A percentile compares a stretch with the other conserved stretches of the same genome.
These are phyloP conservation scores for Ceratocystis diversiconidia DNA, from an alignment of 2,329 filamentous ascomycete genomes.

Conservation along the genomic window DNA sequence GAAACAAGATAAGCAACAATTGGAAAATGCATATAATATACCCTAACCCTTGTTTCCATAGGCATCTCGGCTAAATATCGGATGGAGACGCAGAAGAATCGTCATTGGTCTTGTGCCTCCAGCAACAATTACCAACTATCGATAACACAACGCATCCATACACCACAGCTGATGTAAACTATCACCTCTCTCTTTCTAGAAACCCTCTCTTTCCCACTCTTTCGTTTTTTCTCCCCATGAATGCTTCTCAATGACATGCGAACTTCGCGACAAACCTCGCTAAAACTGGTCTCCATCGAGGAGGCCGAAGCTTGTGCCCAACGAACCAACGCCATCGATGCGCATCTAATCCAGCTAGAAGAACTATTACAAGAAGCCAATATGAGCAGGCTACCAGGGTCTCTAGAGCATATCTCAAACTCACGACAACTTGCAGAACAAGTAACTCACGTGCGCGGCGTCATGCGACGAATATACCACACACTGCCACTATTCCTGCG, in stretches of 20 bases:
- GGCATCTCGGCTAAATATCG: too few relatives aligned
- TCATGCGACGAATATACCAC: slow-evolving; percentile 7
- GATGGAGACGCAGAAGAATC: background rate
- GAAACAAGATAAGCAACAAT: too few relatives aligned
- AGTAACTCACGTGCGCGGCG: background rate
- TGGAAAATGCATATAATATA: too few relatives aligned
- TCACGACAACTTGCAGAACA: slow-evolving; percentile 1
- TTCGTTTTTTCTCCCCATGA: background rate
- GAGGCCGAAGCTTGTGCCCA: background rate
- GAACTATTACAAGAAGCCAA: slow-evolving; percentile 1
- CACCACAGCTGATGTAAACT: background rate
- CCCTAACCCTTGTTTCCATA: too few relatives aligned
- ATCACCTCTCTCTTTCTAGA: background rate
- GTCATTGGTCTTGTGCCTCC: background rate
- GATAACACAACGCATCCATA: background rate
- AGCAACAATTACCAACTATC: background rate
- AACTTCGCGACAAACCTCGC: background rate
- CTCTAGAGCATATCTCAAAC: background rate
- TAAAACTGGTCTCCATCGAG: slow-evolving; percentile 4
- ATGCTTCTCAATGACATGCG: background rate
- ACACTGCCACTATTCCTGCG: slow-evolving; percentile 6
- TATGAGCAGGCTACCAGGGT: background rate
- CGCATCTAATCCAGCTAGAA: slow-evolving; percentile 1
- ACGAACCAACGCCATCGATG: slow-evolving; percentile 6
- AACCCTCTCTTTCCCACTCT: background rate